These are phyloP conservation scores for Colletotrichum sp. DNA, from an alignment of 2,329 filamentous ascomycete genomes.

Conservation along the genomic window DNA sequence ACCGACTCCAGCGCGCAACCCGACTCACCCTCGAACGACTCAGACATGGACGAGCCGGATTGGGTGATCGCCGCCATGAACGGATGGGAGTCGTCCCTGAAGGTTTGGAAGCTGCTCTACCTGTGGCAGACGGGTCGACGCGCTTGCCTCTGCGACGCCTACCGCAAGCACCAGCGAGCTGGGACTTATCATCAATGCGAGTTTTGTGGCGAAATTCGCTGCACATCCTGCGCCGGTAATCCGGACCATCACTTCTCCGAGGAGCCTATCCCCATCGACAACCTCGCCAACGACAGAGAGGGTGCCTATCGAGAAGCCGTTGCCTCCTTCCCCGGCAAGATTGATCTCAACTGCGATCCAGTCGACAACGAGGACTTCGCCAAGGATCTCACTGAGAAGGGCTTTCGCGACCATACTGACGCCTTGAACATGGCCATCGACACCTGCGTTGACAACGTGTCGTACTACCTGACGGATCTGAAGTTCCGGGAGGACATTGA, in stretches of 20 bases:
- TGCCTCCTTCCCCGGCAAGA: neutral
- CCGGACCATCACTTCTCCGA: constrained; percentile 35
- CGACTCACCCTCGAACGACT: neutral
- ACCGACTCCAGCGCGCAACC: neutral
- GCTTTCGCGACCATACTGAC: neutral
- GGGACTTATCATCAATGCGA: constrained; percentile 29
- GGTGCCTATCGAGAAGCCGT: neutral
- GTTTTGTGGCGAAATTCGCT: constrained; percentile 39
- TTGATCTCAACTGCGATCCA: neutral
- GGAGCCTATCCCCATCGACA: neutral
- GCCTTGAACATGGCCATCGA: neutral
- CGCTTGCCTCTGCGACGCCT: constrained; percentile 40
- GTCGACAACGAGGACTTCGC: neutral
- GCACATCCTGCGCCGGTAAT: constrained; percentile 42
- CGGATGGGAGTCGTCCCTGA: neutral
- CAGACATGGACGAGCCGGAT: neutral
- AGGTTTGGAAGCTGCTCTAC: neutral
- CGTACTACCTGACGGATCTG: constrained; percentile 1
- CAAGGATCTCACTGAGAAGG: neutral
- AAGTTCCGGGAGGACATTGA: constrained; percentile 12
- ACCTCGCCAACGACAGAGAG: neutral
- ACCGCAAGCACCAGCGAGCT: constrained; percentile 32
- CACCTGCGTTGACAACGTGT: neutral
- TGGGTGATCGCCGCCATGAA: neutral
- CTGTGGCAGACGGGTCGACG: constrained; percentile 27